Base-by-base conservation (phyloP, 345 rosid genomes). In the Erodium maritimum region DNA sequence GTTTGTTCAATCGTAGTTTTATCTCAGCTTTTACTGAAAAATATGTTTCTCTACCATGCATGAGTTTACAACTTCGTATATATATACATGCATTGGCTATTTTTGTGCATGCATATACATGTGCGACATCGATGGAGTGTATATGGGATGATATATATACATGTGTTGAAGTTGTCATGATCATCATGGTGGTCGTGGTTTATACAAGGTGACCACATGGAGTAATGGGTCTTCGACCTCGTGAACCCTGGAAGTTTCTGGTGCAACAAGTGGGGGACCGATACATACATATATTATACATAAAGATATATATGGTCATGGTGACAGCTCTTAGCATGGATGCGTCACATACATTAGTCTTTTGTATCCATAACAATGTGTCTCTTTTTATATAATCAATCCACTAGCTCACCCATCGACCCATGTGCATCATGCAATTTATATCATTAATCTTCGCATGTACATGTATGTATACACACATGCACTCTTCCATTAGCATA, bases 171-270 rank as follows among this genome's bases (percentile, higher is more conserved):
- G 46, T 37, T 37, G 46, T 37, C 13, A 37, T 37, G 46, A 37
- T 5, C 5, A 37, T 37, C 13, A 37, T 11, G 11, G 13, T 4
- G 46, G 46, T 11, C 8, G 46, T 37, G 46, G 46, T 37, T 37
- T 37, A 12, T 3, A 37, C 13, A 12, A 5, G 14, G 46, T 37
- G 59, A 54, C 45, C 80, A 73, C 77, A 65, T 73, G 77, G 75
- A 42, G 52, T 21, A 18, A 60, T 58, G 53, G 42, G 46, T 58
- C 18, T 54, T 42, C 23, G 45, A 23, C 34, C 52, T 72, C 73
- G 67, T 59, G 70, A 72, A 58, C 51, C 70, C 61, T 67, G 67
- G 65, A 69, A 58, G 57, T 70, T 59, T 69, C 65, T 58, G 62
- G 48, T 19, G 21, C 61, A 12, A 6, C 7, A 23, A 46, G 18